Percentiles rank a stretch among this genome's conserved stretches.
Evolutionary conservation across 129 eudicot genomes (phyloP).

Genomic region (Saussurea involucrata): DNA sequence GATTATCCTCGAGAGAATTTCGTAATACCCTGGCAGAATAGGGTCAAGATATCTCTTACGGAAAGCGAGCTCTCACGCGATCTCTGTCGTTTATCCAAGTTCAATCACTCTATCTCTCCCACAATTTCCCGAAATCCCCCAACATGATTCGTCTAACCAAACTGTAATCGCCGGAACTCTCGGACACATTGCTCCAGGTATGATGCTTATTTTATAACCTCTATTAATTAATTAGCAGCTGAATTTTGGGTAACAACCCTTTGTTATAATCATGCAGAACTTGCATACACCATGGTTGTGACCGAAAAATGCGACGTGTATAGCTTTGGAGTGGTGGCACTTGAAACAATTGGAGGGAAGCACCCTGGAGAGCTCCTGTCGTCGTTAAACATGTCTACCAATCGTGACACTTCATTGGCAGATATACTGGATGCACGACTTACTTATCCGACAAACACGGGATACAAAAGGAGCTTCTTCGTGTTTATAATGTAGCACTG

Average conservation of each 20-base stretch:
- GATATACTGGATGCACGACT: slow-evolving; percentile 27
- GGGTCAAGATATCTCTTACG: no score
- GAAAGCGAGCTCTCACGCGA: no score
- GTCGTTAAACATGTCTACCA: neutral
- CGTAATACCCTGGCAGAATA: no score
- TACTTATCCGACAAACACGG: slow-evolving; percentile 16
- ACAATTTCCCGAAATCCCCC: no score
- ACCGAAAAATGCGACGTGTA: slow-evolving; percentile 27
- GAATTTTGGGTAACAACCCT: no score
- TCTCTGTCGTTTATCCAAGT: no score
- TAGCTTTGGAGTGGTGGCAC: slow-evolving; percentile 42
- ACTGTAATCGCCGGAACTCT: slow-evolving; percentile 9
- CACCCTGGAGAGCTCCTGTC: slow-evolving; percentile 36
- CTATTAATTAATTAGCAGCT: neutral
- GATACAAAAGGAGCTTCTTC: slow-evolving; percentile 10
- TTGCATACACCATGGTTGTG: slow-evolving; percentile 32
- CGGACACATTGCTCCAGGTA: slow-evolving; percentile 27
- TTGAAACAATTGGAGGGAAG: slow-evolving; percentile 35
- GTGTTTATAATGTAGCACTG: slow-evolving; percentile 10
- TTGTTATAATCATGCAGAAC: slow-evolving; percentile 9
- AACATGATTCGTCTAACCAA: neutral
- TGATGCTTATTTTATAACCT: neutral
- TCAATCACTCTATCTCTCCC: no score
- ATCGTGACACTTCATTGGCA: neutral
- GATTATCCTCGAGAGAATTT: no score